These are phyloP conservation scores for Cucumis sativus DNA, from an alignment of 306 rosid species.

Conservation along the genomic window Cucumber_9930_V3 NC_026657.2:7345501-7346000, in stretches of 20 bases:
- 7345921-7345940: background rate
- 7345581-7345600: no score
- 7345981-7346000: slow-evolving; percentile 46
- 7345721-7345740: background rate
- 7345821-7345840: background rate
- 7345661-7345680: no score
- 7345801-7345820: background rate
- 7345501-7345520: no score
- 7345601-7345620: no score
- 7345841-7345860: background rate
- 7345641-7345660: no score
- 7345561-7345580: no score
- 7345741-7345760: background rate
- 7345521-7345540: no score
- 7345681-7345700: no score
- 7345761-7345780: background rate
- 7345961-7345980: slow-evolving; percentile 6
- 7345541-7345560: no score
- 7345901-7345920: background rate
- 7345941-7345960: slow-evolving; percentile 11
- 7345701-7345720: no score
- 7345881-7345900: background rate
- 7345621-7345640: no score
- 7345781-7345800: background rate
- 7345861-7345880: slow-evolving; percentile 39